Evolutionary conservation across 1,284 basidiomycete genomes (phyloP).

Genomic region (Sanghuangporus sanghuang): DNA sequence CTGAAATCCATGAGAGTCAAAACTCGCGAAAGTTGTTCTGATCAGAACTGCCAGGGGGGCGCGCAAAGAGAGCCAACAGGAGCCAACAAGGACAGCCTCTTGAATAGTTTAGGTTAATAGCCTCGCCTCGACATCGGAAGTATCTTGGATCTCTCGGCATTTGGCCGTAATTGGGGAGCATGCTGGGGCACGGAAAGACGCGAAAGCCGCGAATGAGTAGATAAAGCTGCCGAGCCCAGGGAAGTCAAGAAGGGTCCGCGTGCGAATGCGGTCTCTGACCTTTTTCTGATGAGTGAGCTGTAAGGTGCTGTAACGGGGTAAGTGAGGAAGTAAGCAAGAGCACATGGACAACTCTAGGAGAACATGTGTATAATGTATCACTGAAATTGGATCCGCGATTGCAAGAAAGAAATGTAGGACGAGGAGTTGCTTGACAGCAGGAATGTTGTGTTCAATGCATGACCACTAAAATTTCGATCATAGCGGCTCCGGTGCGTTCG

Average conservation of each 20-base stretch:
- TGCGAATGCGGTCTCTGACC: not conserved
- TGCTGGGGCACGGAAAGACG: not conserved
- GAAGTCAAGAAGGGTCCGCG: not conserved
- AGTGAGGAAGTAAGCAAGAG: not conserved
- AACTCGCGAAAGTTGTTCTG: too few species aligned
- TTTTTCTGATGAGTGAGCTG: not conserved
- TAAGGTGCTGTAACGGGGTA: not conserved
- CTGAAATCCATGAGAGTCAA: too few species aligned
- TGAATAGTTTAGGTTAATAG: not conserved
- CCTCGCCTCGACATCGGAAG: not conserved
- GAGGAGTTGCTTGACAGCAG: not conserved
- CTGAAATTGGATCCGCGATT: not conserved
- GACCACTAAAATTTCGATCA: too few species aligned
- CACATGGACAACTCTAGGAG: not conserved
- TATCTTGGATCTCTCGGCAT: not conserved
- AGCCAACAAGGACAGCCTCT: too few species aligned
- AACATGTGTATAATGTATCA: not conserved
- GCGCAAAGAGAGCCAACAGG: too few species aligned
- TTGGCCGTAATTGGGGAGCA: not conserved
- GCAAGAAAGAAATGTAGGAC: not conserved
- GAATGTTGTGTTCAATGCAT: not conserved
- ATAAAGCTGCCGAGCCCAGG: not conserved
- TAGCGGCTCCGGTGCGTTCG: too few species aligned
- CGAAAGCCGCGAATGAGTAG: not conserved
- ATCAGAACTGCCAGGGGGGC: too few species aligned